These are phyloP conservation scores for Suillus brevipes DNA, from an alignment of 768 basidiomycete genomes.

Conservation along the genomic window DNA sequence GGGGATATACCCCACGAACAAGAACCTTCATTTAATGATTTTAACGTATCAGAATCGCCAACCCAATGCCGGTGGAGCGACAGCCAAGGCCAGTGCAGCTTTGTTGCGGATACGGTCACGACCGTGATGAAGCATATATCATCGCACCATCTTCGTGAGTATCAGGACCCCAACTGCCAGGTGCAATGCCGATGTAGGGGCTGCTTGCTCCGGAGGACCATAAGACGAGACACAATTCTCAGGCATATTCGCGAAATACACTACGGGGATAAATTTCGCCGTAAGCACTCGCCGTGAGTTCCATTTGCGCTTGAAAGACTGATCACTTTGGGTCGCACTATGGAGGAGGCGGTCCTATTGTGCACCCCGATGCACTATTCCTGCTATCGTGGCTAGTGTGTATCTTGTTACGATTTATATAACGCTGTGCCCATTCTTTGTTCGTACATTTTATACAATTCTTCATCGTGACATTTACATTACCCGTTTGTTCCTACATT, in stretches of 20 bases:
- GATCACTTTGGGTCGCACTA: not conserved
- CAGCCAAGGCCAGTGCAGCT: not conserved
- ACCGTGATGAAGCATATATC: not conserved
- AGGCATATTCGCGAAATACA: constrained; percentile 3
- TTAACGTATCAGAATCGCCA: not conserved
- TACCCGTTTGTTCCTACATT: too few species aligned
- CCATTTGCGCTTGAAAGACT: not conserved
- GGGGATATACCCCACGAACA: not conserved
- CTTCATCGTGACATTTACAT: not conserved
- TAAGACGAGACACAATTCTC: not conserved
- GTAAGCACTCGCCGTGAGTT: not conserved
- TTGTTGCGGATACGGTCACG: not conserved
- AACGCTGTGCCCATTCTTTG: not conserved
- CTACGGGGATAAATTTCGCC: constrained; percentile 1
- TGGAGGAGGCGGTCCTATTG: not conserved
- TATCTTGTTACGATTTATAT: not conserved
- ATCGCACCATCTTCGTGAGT: not conserved
- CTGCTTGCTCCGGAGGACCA: not conserved
- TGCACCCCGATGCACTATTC: not conserved
- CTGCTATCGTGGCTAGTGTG: not conserved
- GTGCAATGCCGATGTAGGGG: not conserved
- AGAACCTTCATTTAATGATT: not conserved
- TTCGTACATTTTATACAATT: not conserved
- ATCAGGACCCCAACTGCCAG: not conserved
- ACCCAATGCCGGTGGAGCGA: not conserved